Evolutionary conservation across 1,284 basidiomycete species (phyloP).

Genomic region (Tilletia horrida): DNA sequence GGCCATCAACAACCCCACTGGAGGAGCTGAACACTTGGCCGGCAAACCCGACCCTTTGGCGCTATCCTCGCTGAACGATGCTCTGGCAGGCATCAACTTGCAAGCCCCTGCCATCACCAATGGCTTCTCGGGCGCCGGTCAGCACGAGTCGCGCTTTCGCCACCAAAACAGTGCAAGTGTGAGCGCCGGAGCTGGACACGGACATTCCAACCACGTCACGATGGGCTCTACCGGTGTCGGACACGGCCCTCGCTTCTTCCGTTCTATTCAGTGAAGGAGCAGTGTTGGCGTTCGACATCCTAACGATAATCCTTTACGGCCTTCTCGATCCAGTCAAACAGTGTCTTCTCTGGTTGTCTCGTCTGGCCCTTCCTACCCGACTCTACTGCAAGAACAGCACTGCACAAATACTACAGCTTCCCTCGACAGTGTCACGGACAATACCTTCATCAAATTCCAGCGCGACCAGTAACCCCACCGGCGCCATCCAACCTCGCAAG

Average conservation of each 20-base stretch:
- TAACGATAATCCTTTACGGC: too few relatives aligned
- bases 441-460: background rate
- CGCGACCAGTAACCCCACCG: too few relatives aligned
- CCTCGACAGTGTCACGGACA: conserved; percentile 1
- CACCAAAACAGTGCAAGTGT: conserved; percentile 12
- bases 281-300: too few relatives aligned
- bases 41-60: background rate
- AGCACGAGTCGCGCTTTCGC: conserved; percentile 13
- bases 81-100: conserved; percentile 12
- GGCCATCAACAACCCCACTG: too few relatives aligned
- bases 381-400: background rate
- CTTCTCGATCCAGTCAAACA: too few relatives aligned
- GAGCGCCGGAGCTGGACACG: background rate
- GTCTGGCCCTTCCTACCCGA: too few relatives aligned
- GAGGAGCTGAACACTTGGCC: background rate
- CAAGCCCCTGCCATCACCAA: background rate
- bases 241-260: too few relatives aligned
- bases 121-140: background rate
- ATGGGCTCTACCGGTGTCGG: too few relatives aligned
- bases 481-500: too few relatives aligned
- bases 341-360: too few relatives aligned
- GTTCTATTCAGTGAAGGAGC: too few relatives aligned
- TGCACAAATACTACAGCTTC: background rate
- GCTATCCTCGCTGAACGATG: conserved; percentile 13
- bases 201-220: too few relatives aligned